A percentile compares a stretch with the other conserved stretches of the same genome.
Conservation (phyloP, 208 protist species). For the Leishmania tarentolae region DNA sequence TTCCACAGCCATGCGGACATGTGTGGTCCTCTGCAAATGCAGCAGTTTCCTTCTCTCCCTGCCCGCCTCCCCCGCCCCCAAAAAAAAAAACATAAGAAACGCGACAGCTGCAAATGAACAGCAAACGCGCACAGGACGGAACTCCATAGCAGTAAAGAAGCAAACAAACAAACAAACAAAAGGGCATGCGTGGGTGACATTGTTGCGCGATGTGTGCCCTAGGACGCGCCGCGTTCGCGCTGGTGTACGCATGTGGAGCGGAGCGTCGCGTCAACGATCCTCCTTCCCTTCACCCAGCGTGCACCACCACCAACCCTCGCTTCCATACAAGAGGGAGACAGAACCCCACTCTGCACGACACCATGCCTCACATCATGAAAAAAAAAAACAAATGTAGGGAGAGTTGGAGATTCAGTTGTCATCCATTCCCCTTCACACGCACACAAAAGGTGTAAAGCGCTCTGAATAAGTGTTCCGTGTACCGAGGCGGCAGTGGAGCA, state of each 20-base stretch:
- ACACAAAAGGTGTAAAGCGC: not conserved
- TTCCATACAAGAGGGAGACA: not conserved
- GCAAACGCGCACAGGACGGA: not conserved
- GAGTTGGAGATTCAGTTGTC: not conserved
- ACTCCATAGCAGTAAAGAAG: not conserved
- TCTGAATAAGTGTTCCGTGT: not conserved
- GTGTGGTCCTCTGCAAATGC: not conserved
- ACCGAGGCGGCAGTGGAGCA: not conserved
- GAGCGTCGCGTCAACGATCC: not conserved
- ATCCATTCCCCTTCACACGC: not conserved
- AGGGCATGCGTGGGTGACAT: not conserved
- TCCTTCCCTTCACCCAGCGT: not conserved
- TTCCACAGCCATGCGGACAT: too few relatives aligned
- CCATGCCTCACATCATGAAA: not conserved
- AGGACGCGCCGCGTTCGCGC: not conserved
- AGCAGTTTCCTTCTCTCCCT: not conserved
- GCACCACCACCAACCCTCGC: not conserved
- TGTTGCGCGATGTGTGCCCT: too few relatives aligned
- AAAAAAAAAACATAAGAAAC: not conserved
- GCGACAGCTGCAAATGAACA: not conserved
- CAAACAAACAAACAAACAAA: not conserved
- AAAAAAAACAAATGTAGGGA: not conserved
- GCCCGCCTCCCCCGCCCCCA: too few relatives aligned
- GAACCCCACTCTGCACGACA: not conserved
- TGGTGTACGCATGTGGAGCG: not conserved